Conservation (phyloP, 2,329 filamentous ascomycete genomes). For the Podosphaera fusca region DNA sequence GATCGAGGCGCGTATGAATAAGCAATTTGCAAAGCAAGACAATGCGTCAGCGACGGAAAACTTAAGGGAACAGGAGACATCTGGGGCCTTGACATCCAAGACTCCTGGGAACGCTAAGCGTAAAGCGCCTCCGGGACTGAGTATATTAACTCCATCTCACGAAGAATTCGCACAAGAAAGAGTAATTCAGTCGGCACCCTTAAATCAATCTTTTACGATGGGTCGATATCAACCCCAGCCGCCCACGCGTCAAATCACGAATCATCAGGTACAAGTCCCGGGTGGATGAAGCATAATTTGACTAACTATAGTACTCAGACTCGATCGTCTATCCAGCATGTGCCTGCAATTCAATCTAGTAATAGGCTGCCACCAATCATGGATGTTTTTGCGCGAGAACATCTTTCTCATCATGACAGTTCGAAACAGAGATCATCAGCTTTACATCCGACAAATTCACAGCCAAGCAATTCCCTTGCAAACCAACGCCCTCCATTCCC, state of each 20-base stretch:
- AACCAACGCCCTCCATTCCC: slow-evolving; percentile 46
- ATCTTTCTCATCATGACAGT: slow-evolving; percentile 36
- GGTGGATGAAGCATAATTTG: no score
- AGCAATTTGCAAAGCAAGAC: slow-evolving; percentile 66
- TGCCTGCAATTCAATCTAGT: slow-evolving; percentile 67
- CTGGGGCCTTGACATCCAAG: slow-evolving; percentile 27
- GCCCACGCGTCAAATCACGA: slow-evolving; percentile 52
- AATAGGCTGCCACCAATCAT: slow-evolving; percentile 85
- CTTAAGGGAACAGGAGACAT: slow-evolving; percentile 25
- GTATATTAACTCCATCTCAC: slow-evolving; percentile 84
- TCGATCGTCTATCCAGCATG: slow-evolving; percentile 32
- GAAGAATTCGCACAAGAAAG: slow-evolving; percentile 82
- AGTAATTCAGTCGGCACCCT: slow-evolving; percentile 86
- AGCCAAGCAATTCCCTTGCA: slow-evolving; percentile 32
- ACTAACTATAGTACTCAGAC: neutral
- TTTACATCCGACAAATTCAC: slow-evolving; percentile 10
- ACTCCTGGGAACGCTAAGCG: slow-evolving; percentile 53
- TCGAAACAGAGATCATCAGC: slow-evolving; percentile 3
- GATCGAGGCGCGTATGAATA: slow-evolving; percentile 61
- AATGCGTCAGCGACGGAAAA: slow-evolving; percentile 33
- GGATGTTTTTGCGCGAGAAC: slow-evolving; percentile 71
- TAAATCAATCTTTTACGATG: slow-evolving; percentile 74
- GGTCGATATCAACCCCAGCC: slow-evolving; percentile 63
- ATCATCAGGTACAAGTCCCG: slow-evolving; percentile 27
- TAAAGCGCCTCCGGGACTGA: slow-evolving; percentile 69